phyloP scores from a whole-genome alignment of 2,329 filamentous ascomycete genomes.

The Xylaria sp. region DNA sequence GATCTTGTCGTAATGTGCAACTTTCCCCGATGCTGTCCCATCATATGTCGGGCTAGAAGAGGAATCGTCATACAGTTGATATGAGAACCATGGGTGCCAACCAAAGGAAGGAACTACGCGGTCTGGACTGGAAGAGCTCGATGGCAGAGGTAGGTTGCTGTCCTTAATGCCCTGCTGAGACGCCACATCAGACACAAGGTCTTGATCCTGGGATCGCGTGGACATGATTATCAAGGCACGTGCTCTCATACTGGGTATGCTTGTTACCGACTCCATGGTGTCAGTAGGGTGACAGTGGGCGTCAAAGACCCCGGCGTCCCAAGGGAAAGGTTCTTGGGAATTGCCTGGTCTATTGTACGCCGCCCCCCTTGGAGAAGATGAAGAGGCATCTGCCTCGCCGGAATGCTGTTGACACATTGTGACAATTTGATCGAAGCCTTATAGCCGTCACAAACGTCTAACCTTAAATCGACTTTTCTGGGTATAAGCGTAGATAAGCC shows the following conservation, averaged over 20 bases:
- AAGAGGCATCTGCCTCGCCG: constrained; percentile 11
- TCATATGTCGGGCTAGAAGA: constrained; percentile 42
- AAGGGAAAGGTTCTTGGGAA: constrained; percentile 56
- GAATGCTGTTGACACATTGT: constrained; percentile 34
- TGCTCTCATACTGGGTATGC: constrained; percentile 67
- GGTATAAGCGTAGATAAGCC: too few species aligned
- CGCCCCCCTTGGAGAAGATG: constrained; percentile 8
- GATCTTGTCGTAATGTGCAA: constrained; percentile 67
- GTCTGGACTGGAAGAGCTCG: constrained; percentile 29
- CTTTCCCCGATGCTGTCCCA: constrained; percentile 44
- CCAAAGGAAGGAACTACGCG: constrained; percentile 74
- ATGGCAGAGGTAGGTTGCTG: constrained; percentile 23
- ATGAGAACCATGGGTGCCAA: constrained; percentile 86
- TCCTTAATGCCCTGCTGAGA: constrained; percentile 52
- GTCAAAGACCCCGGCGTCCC: constrained; percentile 73
- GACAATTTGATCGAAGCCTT: not conserved
- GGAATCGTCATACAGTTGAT: constrained; percentile 71
- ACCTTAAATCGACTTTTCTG: too few species aligned
- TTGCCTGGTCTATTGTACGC: constrained; percentile 10
- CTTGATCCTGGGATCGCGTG: constrained; percentile 74
- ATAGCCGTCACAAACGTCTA: too few species aligned
- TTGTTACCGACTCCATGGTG: constrained; percentile 63
- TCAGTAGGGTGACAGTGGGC: constrained; percentile 87
- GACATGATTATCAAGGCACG: constrained; percentile 74
- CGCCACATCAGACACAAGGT: constrained; percentile 68